A percentile compares a stretch with the other conserved stretches of the same genome.
phyloP scores from a whole-genome alignment of 2,329 filamentous ascomycete species.

The Penicillium capsulatum region DNA sequence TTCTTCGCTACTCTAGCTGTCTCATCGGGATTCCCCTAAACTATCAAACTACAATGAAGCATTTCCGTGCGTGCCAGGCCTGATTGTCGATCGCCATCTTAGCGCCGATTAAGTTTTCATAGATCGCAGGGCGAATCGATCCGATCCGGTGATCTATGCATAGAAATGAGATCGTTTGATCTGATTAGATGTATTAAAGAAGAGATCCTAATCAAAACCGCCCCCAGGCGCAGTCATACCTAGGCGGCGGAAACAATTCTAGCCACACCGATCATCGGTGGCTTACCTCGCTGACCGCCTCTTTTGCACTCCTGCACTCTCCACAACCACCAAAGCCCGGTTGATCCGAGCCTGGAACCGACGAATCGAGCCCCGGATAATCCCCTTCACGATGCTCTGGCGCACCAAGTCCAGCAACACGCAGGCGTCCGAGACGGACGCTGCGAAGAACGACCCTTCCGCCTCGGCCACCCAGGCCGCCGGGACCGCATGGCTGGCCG shows the following conservation, averaged over 20 bases:
- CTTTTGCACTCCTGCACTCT: constrained; percentile 4
- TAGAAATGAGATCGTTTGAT: too few species aligned
- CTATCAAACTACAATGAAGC: not conserved
- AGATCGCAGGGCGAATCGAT: not conserved
- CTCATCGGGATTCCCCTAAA: too few species aligned
- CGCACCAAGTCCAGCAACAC: constrained; percentile 28
- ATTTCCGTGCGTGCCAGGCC: not conserved
- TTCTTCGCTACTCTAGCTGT: too few species aligned
- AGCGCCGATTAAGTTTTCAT: constrained; percentile 1
- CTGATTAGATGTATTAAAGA: too few species aligned
- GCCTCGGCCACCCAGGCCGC: constrained; percentile 36
- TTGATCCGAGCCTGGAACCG: not conserved
- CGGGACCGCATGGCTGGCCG: constrained; percentile 44
- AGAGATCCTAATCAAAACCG: too few species aligned
- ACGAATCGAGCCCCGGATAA: not conserved
- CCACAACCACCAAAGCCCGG: constrained; percentile 4
- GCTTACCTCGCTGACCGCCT: constrained; percentile 8
- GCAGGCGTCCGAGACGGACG: constrained; percentile 26
- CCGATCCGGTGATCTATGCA: not conserved
- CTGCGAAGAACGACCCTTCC: constrained; percentile 33
- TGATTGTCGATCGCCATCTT: not conserved
- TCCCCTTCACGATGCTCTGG: constrained; percentile 26
- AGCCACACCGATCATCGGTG: too few species aligned
- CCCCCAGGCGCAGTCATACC: too few species aligned
- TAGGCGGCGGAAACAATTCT: too few species aligned